phyloP scores from a whole-genome alignment of 148 eudicot species.

The Diospyros lotus region DNA sequence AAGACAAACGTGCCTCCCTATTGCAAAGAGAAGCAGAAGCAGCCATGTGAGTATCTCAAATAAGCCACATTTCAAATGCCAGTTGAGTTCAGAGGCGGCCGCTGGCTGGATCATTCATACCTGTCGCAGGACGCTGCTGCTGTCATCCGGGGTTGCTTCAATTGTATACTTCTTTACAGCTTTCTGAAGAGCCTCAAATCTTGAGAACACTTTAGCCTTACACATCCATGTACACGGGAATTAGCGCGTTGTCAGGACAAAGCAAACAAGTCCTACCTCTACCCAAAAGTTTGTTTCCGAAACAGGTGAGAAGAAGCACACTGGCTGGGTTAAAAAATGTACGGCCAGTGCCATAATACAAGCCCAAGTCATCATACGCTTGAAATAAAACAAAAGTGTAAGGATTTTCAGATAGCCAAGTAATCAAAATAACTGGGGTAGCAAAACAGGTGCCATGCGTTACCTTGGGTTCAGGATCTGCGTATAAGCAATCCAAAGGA shows the following conservation, averaged over 20 bases:
- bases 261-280: neutral
- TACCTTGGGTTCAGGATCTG: slow-evolving; percentile 97
- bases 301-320: slow-evolving; percentile 32
- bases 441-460: neutral
- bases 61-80: too few relatives aligned
- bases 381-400: slow-evolving; percentile 21
- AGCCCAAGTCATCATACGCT: slow-evolving; percentile 89
- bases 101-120: slow-evolving; percentile 24
- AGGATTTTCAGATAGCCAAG: slow-evolving; percentile 4
- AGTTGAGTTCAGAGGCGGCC: too few relatives aligned
- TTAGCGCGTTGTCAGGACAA: too few relatives aligned
- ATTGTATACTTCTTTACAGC: slow-evolving; percentile 83
- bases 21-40: neutral
- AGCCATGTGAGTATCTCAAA: too few relatives aligned
- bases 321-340: slow-evolving; percentile 96
- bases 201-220: slow-evolving; percentile 75
- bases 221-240: neutral
- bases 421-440: neutral
- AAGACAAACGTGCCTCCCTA: slow-evolving; percentile 95
- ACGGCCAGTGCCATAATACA: slow-evolving; percentile 88
- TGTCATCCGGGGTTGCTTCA: slow-evolving; percentile 83
- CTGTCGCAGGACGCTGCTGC: slow-evolving; percentile 82
- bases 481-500: slow-evolving; percentile 79
- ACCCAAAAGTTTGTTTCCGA: neutral
- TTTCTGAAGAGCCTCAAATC: slow-evolving; percentile 53